Conservation (phyloP, 2,329 filamentous ascomycete genomes). For the Nigrospora sphaerica region DNA sequence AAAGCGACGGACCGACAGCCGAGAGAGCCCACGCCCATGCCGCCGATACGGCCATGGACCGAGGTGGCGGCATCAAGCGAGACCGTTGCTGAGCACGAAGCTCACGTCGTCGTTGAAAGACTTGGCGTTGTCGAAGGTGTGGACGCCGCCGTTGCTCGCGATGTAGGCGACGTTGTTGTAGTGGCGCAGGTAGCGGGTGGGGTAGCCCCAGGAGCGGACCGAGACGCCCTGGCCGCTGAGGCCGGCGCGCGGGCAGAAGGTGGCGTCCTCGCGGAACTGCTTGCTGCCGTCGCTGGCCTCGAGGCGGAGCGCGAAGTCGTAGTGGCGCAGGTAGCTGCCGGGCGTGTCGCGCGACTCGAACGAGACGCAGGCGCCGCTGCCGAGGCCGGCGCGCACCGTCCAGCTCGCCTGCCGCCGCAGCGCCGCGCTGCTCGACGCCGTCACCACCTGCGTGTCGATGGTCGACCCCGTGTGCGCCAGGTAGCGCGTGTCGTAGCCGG, state of each 20-base stretch:
- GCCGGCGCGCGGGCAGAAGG: slow-evolving; percentile 49
- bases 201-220: slow-evolving; percentile 52
- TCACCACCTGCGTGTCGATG: slow-evolving; percentile 48
- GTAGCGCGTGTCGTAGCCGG: slow-evolving; percentile 46
- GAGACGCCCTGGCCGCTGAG: slow-evolving; percentile 44
- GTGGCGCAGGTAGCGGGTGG: slow-evolving; percentile 52
- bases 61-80: slow-evolving; percentile 26
- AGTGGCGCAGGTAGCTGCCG: slow-evolving; percentile 53
- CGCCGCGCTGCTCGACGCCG: slow-evolving; percentile 37
- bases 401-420: slow-evolving; percentile 47
- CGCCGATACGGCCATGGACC: no score
- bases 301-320: slow-evolving; percentile 41
- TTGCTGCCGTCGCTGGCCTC: slow-evolving; percentile 46
- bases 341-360: slow-evolving; percentile 53
- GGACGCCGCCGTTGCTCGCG: slow-evolving; percentile 18
- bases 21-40: no score
- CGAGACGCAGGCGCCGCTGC: slow-evolving; percentile 48
- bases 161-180: slow-evolving; percentile 31
- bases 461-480: slow-evolving; percentile 42
- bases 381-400: slow-evolving; percentile 47
- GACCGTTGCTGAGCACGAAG: slow-evolving; percentile 36
- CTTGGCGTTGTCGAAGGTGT: slow-evolving; percentile 40
- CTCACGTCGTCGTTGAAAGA: slow-evolving; percentile 49
- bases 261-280: slow-evolving; percentile 53
- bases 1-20: no score